Evolutionary conservation across 2,329 filamentous ascomycete genomes (phyloP), one percentile per base, ranked within the genome.

Genomic region (Westerdykella aurantiaca): DNA sequence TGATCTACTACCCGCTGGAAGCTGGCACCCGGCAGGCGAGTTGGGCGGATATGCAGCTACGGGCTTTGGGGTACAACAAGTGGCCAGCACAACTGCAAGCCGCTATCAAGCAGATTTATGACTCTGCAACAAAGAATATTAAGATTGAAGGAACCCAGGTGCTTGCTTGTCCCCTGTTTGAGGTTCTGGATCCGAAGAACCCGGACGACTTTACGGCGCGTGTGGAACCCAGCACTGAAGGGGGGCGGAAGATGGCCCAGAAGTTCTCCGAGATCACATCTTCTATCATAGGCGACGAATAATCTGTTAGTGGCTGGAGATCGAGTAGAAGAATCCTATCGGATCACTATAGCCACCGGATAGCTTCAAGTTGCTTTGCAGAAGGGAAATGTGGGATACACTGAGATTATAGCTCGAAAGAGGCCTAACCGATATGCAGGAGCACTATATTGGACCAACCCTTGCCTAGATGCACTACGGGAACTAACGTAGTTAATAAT

Each of bases 1-100:
- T 67, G 64, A 69, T 69, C 31, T 69, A 68, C 47, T 68, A 53
- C 41, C 65, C 65, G 0, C 52, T 68, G 4, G 63, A 68, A 45
- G 43, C 49, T 2, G 44, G 53, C 0, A 42, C 55, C 6, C 53
- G 55, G 1, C 60, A 67, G 34, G 37, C 43, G 22, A 58, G 63
- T 31, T 69, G 66, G 66, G 63, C 64, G 1, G 61, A 65, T 45
- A 6, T 41, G 13, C 57, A 60, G 34, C 48, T 69, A 13, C 61
- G 50, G 34, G 44, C 51, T 1, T 37, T 69, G 18, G 57, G 63
- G 6, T 69, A 68, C 39, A 55, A 60, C 31, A 49, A 44, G 3
- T 50, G 50, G 39, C 63, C 65, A 6, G 46, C 31, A 1, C 57
- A 62, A 41, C 41, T 68, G 16, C 65, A 68, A 37, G 45, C 57